Conservation (phyloP, 306 rosid species). For the Gleditsia sinensis region DNA sequence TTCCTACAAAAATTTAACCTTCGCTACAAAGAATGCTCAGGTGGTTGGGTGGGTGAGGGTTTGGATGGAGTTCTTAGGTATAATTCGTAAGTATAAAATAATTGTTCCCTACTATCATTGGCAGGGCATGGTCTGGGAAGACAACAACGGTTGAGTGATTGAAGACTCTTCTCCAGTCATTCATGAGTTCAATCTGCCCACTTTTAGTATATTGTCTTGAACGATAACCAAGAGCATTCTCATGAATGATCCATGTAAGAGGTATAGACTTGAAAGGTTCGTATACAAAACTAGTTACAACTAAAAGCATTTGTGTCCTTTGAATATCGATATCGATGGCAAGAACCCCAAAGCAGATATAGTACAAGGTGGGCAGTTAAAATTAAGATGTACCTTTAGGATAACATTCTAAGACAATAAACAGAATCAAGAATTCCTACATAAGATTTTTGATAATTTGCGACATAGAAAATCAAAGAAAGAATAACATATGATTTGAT, state of each 20-base stretch:
- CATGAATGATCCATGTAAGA: conserved; percentile 79
- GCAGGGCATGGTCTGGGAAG: conserved; percentile 79
- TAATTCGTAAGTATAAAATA: neutral
- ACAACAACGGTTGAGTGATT: conserved; percentile 83
- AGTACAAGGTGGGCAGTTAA: neutral
- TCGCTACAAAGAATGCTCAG: too few species aligned
- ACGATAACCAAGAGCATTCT: conserved; percentile 69
- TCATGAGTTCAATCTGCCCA: conserved; percentile 61
- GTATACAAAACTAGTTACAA: conserved; percentile 81
- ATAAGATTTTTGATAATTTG: neutral
- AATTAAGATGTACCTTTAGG: neutral
- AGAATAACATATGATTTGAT: neutral
- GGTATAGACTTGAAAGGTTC: conserved; percentile 94
- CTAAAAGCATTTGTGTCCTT: conserved; percentile 55
- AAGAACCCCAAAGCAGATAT: conserved; percentile 7
- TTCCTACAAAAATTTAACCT: too few species aligned
- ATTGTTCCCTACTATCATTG: conserved; percentile 56
- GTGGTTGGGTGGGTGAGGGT: too few species aligned
- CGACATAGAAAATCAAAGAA: neutral
- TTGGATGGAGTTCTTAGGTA: too few species aligned
- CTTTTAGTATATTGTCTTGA: conserved; percentile 54
- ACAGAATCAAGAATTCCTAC: neutral
- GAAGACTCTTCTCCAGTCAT: conserved; percentile 85
- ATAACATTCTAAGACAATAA: neutral
- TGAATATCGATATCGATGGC: conserved; percentile 29